Base-by-base conservation (phyloP, 192 early-diverging fungal species). In the Coemansia sp. region DNA sequence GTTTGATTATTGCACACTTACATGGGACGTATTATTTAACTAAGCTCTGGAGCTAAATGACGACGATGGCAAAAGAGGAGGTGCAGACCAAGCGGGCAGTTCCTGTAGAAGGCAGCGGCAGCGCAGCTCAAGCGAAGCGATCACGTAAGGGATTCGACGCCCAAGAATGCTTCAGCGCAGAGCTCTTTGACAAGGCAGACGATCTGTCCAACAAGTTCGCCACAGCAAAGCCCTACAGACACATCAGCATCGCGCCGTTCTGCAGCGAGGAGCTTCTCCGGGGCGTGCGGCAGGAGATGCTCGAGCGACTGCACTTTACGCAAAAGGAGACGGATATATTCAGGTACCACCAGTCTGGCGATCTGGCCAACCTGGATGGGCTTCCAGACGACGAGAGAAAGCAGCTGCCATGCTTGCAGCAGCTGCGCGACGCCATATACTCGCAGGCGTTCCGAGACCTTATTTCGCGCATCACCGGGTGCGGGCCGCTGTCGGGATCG, bases 251-350 rank as follows among this genome's bases (percentile, higher is more conserved):
- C 15, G 68, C 77, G 26, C 68, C 84, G 21, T 83, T 94, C 34
- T 75, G 90, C 60, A 68, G 83, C 57, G 89, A 90, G 59, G 66
- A 72, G 8, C 81, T 94, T 38, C 67, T 94, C 15, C 73, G 79
- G 6, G 79, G 78, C 49, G 91, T 92, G 24, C 83, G 90, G 10
- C 68, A 77, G 14, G 92, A 94, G 74, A 87, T 92, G 59, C 69
- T 85, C 34, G 72, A 76, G 43, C 73, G 74, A 3, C 67, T 94
- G 51, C 87, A 89, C 58, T 92, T 89, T 63, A 92, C 91, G 10
- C 71, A 79, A n/a, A 94, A 94, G 81, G 92, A 94, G 68, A 94
- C 92, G 1, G 92, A 94, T 61, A 92, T 94, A 36, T 92, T 92
- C 86, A 89, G 90, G 75, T 88, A 90, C 66, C 78, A 88, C 68